Base-by-base conservation (phyloP, 352 stramenopile genomes). In the Pythium sp. region DNA sequence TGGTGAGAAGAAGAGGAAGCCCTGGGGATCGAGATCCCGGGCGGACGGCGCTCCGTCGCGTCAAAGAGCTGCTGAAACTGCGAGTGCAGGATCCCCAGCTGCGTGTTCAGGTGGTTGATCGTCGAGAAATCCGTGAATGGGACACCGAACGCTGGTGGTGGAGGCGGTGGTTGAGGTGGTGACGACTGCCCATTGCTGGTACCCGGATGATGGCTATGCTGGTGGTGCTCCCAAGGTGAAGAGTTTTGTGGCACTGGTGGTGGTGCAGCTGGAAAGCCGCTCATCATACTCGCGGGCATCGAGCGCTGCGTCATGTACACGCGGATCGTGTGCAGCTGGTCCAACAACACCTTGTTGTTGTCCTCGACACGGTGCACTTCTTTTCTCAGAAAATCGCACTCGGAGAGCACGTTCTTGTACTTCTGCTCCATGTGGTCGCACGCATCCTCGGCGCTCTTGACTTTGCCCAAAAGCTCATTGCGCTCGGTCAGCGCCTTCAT, bases 61-160 rank as follows among this genome's bases (percentile, higher is more conserved):
- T 84, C 73, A 65, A 87, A 87, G 30, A 87, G 73, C 66, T 87
- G 77, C 67, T 87, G 79, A 61, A 87, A 87, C 58, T 87, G 79
- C 46, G 77, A 69, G 60, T 87, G 79, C 18, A 87, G 76, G 30
- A 87, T 68, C 14, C 73, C 73, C 5, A 87, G 72, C 68, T 87
- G 79, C 20, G 76, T 69, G 55, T 85, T 82, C 1, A 85, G 62
- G 30, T 87, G 79, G 56, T 79, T 75, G 8, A 87, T 68, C 2
- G 75, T 74, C 26, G 75, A 71, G 28, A 71, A 73, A 41, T 82
- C 75, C 53, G 58, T 74, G 26, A 81, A 75, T 6, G 47, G 47
- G 5, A 15, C 20, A 12, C 28, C 30, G 32, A 41, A 63, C n/a
- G 54, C 26, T 8, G 63, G 6, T 30, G 68, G 20, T 12, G 62